Base-by-base conservation (phyloP, 306 rosid genomes). In the Prosopis cineraria region DNA sequence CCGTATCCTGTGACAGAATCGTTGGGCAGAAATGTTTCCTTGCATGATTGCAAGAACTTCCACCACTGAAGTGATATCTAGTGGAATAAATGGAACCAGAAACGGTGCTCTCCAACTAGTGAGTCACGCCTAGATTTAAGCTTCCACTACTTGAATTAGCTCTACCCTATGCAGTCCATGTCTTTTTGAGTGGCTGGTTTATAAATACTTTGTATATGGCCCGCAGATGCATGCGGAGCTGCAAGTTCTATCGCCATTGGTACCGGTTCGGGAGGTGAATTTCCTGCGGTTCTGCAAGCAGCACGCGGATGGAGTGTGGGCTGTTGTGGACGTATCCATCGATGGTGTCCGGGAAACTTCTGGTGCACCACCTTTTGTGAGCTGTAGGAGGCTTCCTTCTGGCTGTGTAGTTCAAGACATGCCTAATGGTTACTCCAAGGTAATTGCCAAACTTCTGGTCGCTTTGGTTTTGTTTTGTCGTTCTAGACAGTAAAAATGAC, bases 351-450 rank as follows among this genome's bases (percentile, higher is more conserved):
- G 93, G 17, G 96, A 94, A 43, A 80, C 55, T 58, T 87, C 93
- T 0, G 89, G 90, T 24, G 16, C 63, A 10, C 25, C 63, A 24
- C 16, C 17, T 11, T 56, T 24, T 81, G 25, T 74, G n/a, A 91
- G 85, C 85, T 88, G 90, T 37, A 82, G 98, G 83, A 89, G 93
- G 85, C 98, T 91, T 69, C 98, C 98, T 76, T 95, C 98, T 68
- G 98, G 98, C 8, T 95, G 98, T 68, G 89, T 95, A 31, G 96
- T 95, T 24, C 98, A 95, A 86, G 98, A 95, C 70, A 93, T 92
- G 98, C 98, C 97, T 7, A 95, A 93, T 78, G 98, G 98, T 33
- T 95, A 89, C 82, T 95, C 98, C 40, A 95, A 93, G 98, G 98
- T 95, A 88, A 60, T 30, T 27, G 2, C 2, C n/a, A 11, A 14